A percentile compares a stretch with the other conserved stretches of the same genome.
Conservation (phyloP, 2,329 filamentous ascomycete species). For the Stagonosporopsis chrysanthemi region DNA sequence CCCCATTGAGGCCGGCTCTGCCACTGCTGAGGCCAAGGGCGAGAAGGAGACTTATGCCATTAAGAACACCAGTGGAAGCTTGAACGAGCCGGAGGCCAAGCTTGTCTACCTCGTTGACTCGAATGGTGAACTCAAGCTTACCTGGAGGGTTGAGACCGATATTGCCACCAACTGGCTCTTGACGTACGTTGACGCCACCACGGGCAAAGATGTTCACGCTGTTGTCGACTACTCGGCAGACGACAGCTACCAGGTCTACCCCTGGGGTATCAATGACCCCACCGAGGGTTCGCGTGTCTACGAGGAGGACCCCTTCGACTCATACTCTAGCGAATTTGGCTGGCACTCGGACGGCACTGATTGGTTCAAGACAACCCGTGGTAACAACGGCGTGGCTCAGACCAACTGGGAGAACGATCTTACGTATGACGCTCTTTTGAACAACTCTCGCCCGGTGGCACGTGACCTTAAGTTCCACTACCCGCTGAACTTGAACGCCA, state of each 20-base stretch:
- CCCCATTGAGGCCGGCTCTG: conserved; percentile 49
- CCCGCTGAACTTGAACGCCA: conserved; percentile 35
- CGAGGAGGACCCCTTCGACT: conserved; percentile 60
- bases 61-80: conserved; percentile 52
- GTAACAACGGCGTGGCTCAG: conserved; percentile 67
- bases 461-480: conserved; percentile 54
- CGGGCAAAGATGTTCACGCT: conserved; percentile 55
- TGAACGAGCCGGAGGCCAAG: conserved; percentile 61
- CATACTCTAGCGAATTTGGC: conserved; percentile 58
- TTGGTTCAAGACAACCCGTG: conserved; percentile 62
- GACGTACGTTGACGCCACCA: conserved; percentile 62
- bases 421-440: conserved; percentile 48
- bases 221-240: conserved; percentile 64
- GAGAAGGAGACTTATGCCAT: conserved; percentile 54
- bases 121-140: conserved; percentile 58
- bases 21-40: conserved; percentile 35
- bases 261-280: conserved; percentile 64
- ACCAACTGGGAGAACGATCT: conserved; percentile 55
- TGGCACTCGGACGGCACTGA: conserved; percentile 60
- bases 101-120: conserved; percentile 60
- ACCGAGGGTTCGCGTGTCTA: conserved; percentile 56
- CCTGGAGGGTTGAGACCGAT: conserved; percentile 67
- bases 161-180: conserved; percentile 63
- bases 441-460: conserved; percentile 60
- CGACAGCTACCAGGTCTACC: conserved; percentile 62